A percentile compares a stretch with the other conserved stretches of the same genome.
Conservation (phyloP, 163 green algal genomes). For the Chlamydomonas reinhardtii region DNA sequence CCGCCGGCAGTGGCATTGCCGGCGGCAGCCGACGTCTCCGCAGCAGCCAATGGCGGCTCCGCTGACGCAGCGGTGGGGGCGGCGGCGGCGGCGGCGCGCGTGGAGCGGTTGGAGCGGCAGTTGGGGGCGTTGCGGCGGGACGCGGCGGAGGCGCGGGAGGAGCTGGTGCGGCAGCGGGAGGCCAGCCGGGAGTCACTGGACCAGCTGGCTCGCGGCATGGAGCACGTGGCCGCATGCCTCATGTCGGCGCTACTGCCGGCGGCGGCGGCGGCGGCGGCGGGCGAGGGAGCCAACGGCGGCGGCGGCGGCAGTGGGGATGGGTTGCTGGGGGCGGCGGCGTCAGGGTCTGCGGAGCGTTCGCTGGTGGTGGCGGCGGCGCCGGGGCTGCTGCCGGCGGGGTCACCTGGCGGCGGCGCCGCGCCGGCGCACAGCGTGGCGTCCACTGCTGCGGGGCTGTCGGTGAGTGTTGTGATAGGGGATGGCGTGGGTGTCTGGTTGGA, state of each 20-base stretch:
- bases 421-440: too few relatives aligned
- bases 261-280: background rate
- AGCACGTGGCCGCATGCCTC: conserved; percentile 22
- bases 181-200: background rate
- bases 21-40: too few relatives aligned
- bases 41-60: too few relatives aligned
- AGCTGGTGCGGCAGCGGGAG: background rate
- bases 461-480: too few relatives aligned
- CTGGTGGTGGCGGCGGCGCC: too few relatives aligned
- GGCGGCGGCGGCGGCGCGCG: background rate
- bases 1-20: too few relatives aligned
- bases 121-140: background rate
- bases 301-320: background rate
- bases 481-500: too few relatives aligned
- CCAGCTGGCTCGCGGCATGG: conserved; percentile 23
- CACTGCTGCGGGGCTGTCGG: too few relatives aligned
- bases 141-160: background rate
- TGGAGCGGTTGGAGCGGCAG: background rate
- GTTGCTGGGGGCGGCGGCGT: background rate
- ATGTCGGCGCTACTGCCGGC: conserved; percentile 5
- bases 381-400: background rate
- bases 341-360: background rate
- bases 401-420: too few relatives aligned
- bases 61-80: too few relatives aligned
- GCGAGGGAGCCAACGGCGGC: too few relatives aligned